These are phyloP conservation scores for Zygnema circumcarinatum DNA, from an alignment of 139 green algal genomes.

Conservation along the genomic window DNA sequence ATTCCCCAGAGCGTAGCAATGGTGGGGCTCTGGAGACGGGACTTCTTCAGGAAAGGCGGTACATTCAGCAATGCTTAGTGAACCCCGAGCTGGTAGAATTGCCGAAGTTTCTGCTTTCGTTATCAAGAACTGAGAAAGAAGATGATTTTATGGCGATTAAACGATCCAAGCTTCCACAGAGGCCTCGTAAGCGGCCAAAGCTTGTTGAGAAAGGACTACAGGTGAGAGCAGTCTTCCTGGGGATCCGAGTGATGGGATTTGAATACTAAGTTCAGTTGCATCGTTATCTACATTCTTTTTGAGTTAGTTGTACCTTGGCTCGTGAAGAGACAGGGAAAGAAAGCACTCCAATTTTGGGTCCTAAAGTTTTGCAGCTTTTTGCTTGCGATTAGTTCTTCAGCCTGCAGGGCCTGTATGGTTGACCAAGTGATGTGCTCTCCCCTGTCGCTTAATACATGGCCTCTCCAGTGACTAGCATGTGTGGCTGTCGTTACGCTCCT, in stretches of 20 bases:
- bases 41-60: not conserved
- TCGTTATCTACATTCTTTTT: too few relatives aligned
- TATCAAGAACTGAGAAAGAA: constrained; percentile 43
- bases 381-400: too few relatives aligned
- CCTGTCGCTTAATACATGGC: too few relatives aligned
- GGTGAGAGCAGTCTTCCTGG: constrained; percentile 21
- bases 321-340: too few relatives aligned
- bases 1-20: not conserved
- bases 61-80: not conserved
- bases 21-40: not conserved
- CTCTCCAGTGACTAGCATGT: too few relatives aligned
- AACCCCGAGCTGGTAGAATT: constrained; percentile 32
- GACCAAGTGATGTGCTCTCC: too few relatives aligned
- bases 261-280: too few relatives aligned
- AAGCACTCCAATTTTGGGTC: too few relatives aligned
- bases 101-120: constrained; percentile 32
- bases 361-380: too few relatives aligned
- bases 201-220: constrained; percentile 40
- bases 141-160: constrained; percentile 47
- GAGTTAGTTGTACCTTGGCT: too few relatives aligned
- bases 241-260: not conserved
- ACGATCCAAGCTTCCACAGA: constrained; percentile 38
- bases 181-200: constrained; percentile 23
- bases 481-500: too few relatives aligned
- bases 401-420: too few relatives aligned